phyloP scores from a whole-genome alignment of 1,284 basidiomycete species.

The Ustilago nuda region DNA sequence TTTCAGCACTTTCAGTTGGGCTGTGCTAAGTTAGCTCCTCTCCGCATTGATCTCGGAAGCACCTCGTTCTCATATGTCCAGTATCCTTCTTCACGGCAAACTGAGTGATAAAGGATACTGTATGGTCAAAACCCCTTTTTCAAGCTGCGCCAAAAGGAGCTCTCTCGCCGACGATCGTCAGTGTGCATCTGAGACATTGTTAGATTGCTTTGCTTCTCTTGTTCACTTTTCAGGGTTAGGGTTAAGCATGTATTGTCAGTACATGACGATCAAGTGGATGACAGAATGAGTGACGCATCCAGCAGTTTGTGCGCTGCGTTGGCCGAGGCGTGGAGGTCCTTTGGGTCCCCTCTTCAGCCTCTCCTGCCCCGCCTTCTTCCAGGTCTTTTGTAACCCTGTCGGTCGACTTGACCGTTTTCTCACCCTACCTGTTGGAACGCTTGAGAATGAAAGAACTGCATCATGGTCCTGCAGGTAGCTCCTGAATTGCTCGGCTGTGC shows the following conservation, averaged over 20 bases:
- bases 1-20: too few relatives aligned
- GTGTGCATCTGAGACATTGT: slow-evolving; percentile 5
- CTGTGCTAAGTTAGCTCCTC: too few relatives aligned
- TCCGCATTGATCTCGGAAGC: background rate
- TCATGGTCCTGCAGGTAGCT: background rate
- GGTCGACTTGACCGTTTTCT: background rate
- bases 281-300: background rate
- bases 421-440: background rate
- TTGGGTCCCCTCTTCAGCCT: background rate
- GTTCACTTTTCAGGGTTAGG: background rate
- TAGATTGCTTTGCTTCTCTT: background rate
- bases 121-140: background rate
- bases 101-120: background rate
- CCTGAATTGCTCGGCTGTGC: slow-evolving; percentile 8
- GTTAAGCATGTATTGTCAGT: background rate
- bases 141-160: background rate
- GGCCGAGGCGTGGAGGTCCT: background rate
- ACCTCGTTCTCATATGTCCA: background rate
- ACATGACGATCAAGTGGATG: background rate
- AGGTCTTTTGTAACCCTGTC: background rate
- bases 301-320: background rate
- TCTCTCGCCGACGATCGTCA: background rate
- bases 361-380: background rate
- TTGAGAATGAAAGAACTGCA: background rate
- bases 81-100: background rate